Evolutionary conservation across 176 grass and related monocot genomes (phyloP), one percentile per base, ranked within the genome.

Genomic region (Raddia distichophylla): DNA sequence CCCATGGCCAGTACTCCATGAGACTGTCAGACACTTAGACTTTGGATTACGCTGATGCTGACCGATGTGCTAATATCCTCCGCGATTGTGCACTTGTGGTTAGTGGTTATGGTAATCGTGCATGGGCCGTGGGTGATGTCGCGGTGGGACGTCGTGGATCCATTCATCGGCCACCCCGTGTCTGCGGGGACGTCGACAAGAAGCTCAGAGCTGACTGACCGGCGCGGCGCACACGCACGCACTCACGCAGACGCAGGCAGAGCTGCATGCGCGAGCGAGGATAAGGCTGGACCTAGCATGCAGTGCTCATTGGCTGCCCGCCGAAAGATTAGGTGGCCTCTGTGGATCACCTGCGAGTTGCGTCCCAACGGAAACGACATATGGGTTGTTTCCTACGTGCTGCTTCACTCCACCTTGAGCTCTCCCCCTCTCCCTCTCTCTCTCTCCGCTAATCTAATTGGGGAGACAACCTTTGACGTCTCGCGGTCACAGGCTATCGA

Each of bases 381-480:
- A 69, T 82, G 85, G 78, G 61, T 14, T 81, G 62, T 47, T 64
- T 67, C 20, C 16, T 11, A 40, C 37, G 37, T 40, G 4, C 37
- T 65, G 1, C 16, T 62, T 10, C 35, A 53, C 55, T 22, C n/a
- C 35, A 53, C 55, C 22, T 19, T 61, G 10, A 61, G 9, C 60
- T 15, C 9, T 16, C 60, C 15, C 42, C 5, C 3, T n/a, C 20
- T 42, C 60, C 14, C 18, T 16, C 60, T 19, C 42, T 6, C 3
- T n/a, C 20, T 42, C 60, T 18, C 18, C 43, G 5, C 13, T 43
- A 55, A 79, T 67, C 64, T 70, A 40, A 60, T 42, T 27, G 27
- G 60, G 61, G 71, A 10, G 54, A 54, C 69, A 84, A 80, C 75
- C 80, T 73, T 83, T 67, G 59, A 73, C 67, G 52, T 34, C 51